Base-by-base conservation (phyloP, 805 yeast species). In the Candida corydali region DNA sequence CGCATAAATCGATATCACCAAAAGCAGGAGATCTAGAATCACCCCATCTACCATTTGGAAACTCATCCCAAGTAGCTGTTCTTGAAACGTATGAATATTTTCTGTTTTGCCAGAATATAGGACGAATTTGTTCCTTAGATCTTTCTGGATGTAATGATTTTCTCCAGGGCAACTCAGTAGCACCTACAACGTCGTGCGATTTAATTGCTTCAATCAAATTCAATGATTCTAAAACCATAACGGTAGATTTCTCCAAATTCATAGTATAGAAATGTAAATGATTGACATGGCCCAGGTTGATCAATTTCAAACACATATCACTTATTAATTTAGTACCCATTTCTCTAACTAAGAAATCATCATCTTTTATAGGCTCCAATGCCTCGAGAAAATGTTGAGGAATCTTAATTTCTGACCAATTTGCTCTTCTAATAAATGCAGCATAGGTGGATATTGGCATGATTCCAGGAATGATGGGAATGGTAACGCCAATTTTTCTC, bases 41-140 rank as follows among this genome's bases (percentile, higher is more conserved):
- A 52, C 98, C 98, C 89, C 96, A 93, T 65, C 98, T 75, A 42
- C 98, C 98, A 60, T 91, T 93, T 35, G 98, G 98, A 55, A 91
- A 93, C 60, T 93, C 98, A 63, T 93, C 98, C 88, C 98, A 93
- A 39, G 83, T 82, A 17, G 93, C 78, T 7, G 97, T 91, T 59
- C 98, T 75, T 32, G 87, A 76, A 43, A 87, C 79, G 57, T 91
- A 91, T 11, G 95, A 80, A 59, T 83, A 84, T 52, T 89, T 89
- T 67, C 97, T 78, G 59, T 87, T 84, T 57, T 86, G 84, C 98
- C 98, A 91, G 61, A 91, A 91, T 44, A 91, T 91, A 12, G 98
- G 98, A 54, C 96, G 78, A 34, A 91, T 89, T 22, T 82, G 65
- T 59, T 89, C 96, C 43, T 80, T 77, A 39, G 75, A 73, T 61